These are phyloP conservation scores for cucumber (Cucumis sativus) DNA, from an alignment of 306 rosid genomes.

Conservation along the genomic window Cucumber_9930_V3 NC_026660.2:2398501-2399000, in stretches of 20 bases:
- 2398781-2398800: constrained; percentile 16
- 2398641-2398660: not conserved
- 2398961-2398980: constrained; percentile 48
- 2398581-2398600: constrained; percentile 42
- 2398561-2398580: constrained; percentile 6
- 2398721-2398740: constrained; percentile 10
- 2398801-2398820: constrained; percentile 6
- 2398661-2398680: constrained; percentile 1
- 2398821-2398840: constrained; percentile 36
- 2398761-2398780: constrained; percentile 41
- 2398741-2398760: constrained; percentile 27
- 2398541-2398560: constrained; percentile 23
- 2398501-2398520: not conserved
- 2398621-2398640: constrained; percentile 3
- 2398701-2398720: constrained; percentile 33
- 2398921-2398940: constrained; percentile 32
- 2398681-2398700: constrained; percentile 35
- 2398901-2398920: constrained; percentile 26
- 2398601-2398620: constrained; percentile 31
- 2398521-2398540: constrained; percentile 12
- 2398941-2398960: constrained; percentile 31
- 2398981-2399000: constrained; percentile 85
- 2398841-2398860: constrained; percentile 22
- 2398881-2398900: constrained; percentile 33
- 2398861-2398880: constrained; percentile 28